Conservation (phyloP, 1,284 basidiomycete genomes). For the Cutaneotrichosporon cavernicola region DNA sequence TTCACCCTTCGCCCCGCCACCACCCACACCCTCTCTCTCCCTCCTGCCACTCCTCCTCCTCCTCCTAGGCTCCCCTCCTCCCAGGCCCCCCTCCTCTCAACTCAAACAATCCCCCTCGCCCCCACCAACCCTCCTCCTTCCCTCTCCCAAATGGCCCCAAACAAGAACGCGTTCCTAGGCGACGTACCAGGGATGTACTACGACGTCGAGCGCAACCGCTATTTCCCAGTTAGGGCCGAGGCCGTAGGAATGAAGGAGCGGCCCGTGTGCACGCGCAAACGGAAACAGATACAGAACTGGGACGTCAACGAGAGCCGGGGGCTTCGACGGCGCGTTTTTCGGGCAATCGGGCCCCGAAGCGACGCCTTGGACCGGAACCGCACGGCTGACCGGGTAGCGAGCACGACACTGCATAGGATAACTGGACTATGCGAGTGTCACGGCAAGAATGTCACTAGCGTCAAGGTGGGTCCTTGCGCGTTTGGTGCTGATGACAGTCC, state of each 20-base stretch:
- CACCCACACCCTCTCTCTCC: too few species aligned
- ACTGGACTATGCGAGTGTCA: slow-evolving; percentile 29
- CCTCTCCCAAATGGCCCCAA: background rate
- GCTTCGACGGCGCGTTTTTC: slow-evolving; percentile 1
- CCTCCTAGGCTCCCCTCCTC: too few species aligned
- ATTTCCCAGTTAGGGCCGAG: slow-evolving; percentile 33
- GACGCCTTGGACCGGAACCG: background rate
- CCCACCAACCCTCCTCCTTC: background rate
- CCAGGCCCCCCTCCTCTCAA: too few species aligned
- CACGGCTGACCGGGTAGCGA: background rate
- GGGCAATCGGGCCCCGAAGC: background rate
- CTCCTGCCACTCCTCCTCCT: too few species aligned
- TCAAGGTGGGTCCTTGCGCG: slow-evolving; percentile 27
- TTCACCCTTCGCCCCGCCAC: too few species aligned
- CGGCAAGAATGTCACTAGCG: slow-evolving; percentile 35
- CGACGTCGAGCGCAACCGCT: slow-evolving; percentile 39
- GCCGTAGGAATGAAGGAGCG: background rate
- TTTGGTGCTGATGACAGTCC: background rate
- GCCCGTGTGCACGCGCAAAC: background rate
- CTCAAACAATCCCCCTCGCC: background rate
- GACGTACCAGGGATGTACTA: slow-evolving; percentile 44
- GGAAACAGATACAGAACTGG: background rate
- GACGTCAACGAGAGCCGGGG: slow-evolving; percentile 1
- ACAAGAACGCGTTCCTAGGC: slow-evolving; percentile 30
- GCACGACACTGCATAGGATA: slow-evolving; percentile 7